Conservation (phyloP, 192 early-diverging fungal genomes). For the Backusella mclennaniae region DNA sequence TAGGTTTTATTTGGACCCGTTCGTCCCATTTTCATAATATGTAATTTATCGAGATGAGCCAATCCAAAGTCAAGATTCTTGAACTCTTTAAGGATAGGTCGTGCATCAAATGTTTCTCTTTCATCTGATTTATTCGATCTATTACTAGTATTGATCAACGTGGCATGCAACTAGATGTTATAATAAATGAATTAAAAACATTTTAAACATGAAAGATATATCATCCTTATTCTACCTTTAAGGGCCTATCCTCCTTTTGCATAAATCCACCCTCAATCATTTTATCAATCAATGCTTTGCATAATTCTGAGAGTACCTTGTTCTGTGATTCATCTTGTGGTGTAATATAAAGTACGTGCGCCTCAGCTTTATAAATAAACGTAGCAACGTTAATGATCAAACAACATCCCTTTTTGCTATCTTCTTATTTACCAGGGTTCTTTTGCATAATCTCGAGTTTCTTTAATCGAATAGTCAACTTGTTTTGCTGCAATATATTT, state of each 20-base stretch:
- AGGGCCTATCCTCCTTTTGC: constrained; percentile 22
- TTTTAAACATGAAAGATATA: not conserved
- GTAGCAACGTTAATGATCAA: not conserved
- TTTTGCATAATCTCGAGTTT: constrained; percentile 25
- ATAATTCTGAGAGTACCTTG: constrained; percentile 18
- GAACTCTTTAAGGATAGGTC: constrained; percentile 19
- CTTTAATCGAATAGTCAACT: constrained; percentile 16
- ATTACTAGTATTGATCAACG: constrained; percentile 20
- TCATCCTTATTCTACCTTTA: constrained; percentile 14
- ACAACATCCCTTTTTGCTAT: not conserved
- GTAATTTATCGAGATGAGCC: constrained; percentile 22
- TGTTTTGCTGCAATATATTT: not conserved
- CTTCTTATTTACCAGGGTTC: constrained; percentile 18
- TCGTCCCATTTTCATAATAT: constrained; percentile 31
- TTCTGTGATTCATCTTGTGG: constrained; percentile 26
- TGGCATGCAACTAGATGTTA: constrained; percentile 17
- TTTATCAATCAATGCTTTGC: constrained; percentile 10
- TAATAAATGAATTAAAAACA: not conserved
- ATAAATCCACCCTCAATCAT: constrained; percentile 25
- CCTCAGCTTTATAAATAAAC: constrained; percentile 15
- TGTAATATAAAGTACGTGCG: constrained; percentile 29
- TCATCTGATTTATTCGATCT: not conserved
- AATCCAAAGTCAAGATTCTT: constrained; percentile 25
- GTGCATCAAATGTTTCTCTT: constrained; percentile 25
- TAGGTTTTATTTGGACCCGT: constrained; percentile 16